Base-by-base conservation (phyloP, 768 basidiomycete species). In the Tubosaeta sp. region DNA sequence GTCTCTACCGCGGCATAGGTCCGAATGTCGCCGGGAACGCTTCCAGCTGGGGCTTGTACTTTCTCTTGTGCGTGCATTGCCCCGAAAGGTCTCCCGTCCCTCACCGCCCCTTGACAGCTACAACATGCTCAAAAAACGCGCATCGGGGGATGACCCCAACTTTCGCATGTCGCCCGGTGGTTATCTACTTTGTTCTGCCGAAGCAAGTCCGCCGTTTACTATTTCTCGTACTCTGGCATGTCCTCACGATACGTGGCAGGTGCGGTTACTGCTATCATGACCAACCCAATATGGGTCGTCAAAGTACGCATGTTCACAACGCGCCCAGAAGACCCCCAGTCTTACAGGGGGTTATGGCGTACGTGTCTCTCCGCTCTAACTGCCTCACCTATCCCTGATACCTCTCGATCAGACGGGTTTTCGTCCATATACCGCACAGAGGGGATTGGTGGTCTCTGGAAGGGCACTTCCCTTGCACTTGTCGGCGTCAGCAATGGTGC, bases 221-320 rank as follows among this genome's bases (percentile, higher is more conserved):
- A 53, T 42, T 44, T 55, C 16, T 35, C 39, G 45, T 39, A 36
- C 49, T 50, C 44, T 40, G 29, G 22, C 47, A 30, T 52, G 41
- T 53, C 49, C 48, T 67, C 47, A 56, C 50, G 4, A 34, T 36
- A 46, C 32, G 27, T 49, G 16, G 50, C 34, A 98, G 95, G 95
- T 73, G 90, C 94, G 12, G 84, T 83, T 16, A 96, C 94, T 4
- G 94, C 96, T 1, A 73, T 98, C 61, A 78, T 96, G 65, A 99
- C 95, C 7, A 98, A 99, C 68, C 96, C 95, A 0, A 83, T 97
- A 59, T 98, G 95, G 95, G 88, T 98, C 13, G 88, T 98, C 49
- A 90, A 95, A 73, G 94, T 96, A 9, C 83, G 96, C 53, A 94
- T 97, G 84, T 99, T 96, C 65, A 92, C 94, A 1, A 87, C 93